Conservation (phyloP, 2,329 filamentous ascomycete genomes). For the Trichoderma citrinoviride region DNA sequence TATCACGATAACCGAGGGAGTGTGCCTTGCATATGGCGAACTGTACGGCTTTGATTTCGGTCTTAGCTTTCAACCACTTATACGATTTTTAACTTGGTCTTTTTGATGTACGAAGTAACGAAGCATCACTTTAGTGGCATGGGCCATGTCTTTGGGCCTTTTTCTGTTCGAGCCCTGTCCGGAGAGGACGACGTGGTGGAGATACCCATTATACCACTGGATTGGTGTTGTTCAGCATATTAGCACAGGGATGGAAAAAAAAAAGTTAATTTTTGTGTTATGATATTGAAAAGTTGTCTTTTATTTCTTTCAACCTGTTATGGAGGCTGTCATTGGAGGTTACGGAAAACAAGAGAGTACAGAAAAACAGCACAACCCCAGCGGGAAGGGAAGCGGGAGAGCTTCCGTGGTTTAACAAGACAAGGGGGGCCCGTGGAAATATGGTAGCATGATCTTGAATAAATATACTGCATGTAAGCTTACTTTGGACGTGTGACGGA, state of each 20-base stretch:
- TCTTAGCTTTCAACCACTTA: not conserved
- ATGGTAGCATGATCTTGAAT: slow-evolving; percentile 6
- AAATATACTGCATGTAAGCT: slow-evolving; percentile 15
- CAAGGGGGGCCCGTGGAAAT: not conserved
- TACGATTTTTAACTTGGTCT: not conserved
- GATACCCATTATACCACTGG: slow-evolving; percentile 19
- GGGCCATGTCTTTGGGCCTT: slow-evolving; percentile 10
- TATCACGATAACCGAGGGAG: not conserved
- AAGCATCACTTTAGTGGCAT: slow-evolving; percentile 8
- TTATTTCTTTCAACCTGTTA: not conserved
- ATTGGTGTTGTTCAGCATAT: slow-evolving; percentile 14
- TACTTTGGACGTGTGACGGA: not conserved
- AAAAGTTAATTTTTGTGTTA: not conserved
- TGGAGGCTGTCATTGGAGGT: not conserved
- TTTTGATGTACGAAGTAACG: slow-evolving; percentile 7
- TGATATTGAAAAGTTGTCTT: slow-evolving; percentile 19
- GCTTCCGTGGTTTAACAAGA: not conserved
- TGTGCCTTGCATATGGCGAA: not conserved
- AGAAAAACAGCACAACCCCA: not conserved
- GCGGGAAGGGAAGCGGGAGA: not conserved
- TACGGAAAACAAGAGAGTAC: not conserved
- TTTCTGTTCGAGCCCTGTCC: not conserved
- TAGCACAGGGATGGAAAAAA: slow-evolving; percentile 8
- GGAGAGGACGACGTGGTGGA: slow-evolving; percentile 18
- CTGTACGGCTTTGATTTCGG: not conserved